Base-by-base conservation (phyloP, 31 red algal genomes). In the Endocladia muricata region DNA sequence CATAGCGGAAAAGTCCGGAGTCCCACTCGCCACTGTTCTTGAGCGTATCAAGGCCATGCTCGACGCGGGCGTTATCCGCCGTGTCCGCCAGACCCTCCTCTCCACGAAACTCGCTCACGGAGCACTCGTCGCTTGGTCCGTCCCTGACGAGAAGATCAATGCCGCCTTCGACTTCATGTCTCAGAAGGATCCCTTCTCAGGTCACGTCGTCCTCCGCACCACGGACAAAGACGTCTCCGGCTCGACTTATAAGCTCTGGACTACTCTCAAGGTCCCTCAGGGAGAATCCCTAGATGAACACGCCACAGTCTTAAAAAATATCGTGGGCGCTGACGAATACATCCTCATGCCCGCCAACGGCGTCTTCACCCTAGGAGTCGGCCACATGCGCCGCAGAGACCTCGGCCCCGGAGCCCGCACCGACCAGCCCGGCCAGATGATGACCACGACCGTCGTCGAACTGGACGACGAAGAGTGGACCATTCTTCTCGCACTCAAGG, bases 1-100 rank as follows among this genome's bases (percentile, higher is more conserved):
- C n/a, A 52, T 52, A 11, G 47, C 47, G 13, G 47, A 52, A n/a
- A 11, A 52, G n/a, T 52, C 47, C 11, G 47, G 47, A 15, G 47
- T 52, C 11, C 13, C 11, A 52, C 47, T 52, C n/a, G 47, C 11
- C 13, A 52, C n/a, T n/a, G 47, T 52, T 52, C 47, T 52, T 15
- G 47, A 52, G n/a, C 47, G 47, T n/a, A 52, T 52, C 47, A 52
- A 52, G 47, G 47, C 47, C 47, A 52, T 52, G 47, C 13, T 52
- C n/a, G 47, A 52, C 13, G 47, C 47, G n/a, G 47, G 47, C 47
- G 47, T 52, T n/a, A 52, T 52, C 11, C 47, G 47, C 47, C 47
- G 47, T n/a, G 47, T 52, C 47, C 47, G 47, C 47, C 47, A 52
- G 47, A 52, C 47, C n/a, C n/a, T 52, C 11, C 47, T 52, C 47